Percentiles rank a stretch among this genome's conserved stretches.
Conservation (phyloP, 352 stramenopile species). For the Globisporangium spiculum region DNA sequence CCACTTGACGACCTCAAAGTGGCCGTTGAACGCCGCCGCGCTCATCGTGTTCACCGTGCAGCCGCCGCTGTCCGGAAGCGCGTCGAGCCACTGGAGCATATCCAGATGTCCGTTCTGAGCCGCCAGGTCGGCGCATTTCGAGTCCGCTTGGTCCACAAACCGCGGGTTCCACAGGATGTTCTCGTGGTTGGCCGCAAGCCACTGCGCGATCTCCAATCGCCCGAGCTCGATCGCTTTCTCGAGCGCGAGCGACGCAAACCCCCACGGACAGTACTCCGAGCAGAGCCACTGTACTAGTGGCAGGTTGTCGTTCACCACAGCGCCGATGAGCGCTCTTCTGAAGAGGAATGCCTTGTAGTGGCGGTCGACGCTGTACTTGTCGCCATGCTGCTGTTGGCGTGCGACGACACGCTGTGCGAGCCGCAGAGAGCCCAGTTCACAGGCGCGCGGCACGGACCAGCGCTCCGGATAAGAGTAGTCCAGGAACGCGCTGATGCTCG, state of each 20-base stretch:
- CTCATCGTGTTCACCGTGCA: slow-evolving; percentile 1
- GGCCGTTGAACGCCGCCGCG: slow-evolving; percentile 1
- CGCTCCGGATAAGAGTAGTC: neutral
- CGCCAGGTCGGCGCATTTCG: slow-evolving; percentile 2
- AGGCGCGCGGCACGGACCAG: slow-evolving; percentile 3
- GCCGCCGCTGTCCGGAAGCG: neutral
- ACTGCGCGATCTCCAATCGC: neutral
- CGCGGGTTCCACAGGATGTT: slow-evolving; percentile 1
- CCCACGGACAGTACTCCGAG: slow-evolving; percentile 10
- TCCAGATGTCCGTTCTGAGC: slow-evolving; percentile 9
- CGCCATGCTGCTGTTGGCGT: neutral
- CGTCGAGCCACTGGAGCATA: slow-evolving; percentile 10
- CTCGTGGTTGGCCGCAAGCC: neutral
- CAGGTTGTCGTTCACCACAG: neutral
- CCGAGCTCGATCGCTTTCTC: neutral
- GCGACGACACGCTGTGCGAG: slow-evolving; percentile 1
- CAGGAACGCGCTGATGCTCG: slow-evolving; percentile 6
- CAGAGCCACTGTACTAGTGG: slow-evolving; percentile 1
- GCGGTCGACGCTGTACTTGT: neutral
- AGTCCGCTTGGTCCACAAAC: neutral
- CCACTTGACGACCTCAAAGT: slow-evolving; percentile 14
- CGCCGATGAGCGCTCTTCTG: neutral
- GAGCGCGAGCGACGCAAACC: slow-evolving; percentile 4
- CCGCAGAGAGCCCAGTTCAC: slow-evolving; percentile 1
- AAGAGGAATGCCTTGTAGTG: slow-evolving; percentile 14